phyloP scores from a whole-genome alignment of 768 basidiomycete species.

The Leccinum barrowsii region DNA sequence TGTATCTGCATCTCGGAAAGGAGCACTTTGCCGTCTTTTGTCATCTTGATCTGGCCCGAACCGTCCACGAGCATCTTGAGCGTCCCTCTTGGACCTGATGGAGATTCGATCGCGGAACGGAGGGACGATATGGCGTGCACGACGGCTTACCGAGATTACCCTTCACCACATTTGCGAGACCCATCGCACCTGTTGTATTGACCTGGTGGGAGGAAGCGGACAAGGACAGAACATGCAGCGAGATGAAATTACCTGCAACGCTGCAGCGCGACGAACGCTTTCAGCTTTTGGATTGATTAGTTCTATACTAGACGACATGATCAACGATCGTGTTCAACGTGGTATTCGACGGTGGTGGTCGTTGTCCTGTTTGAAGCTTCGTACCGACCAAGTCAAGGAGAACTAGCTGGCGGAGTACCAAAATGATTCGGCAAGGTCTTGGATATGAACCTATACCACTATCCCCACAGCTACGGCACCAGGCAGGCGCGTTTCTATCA shows the following conservation, averaged over 20 bases:
- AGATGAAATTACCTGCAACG: slow-evolving; percentile 67
- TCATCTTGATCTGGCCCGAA: slow-evolving; percentile 98
- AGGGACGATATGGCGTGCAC: slow-evolving; percentile 12
- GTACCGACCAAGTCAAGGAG: neutral
- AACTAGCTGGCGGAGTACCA: slow-evolving; percentile 28
- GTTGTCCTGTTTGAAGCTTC: slow-evolving; percentile 4
- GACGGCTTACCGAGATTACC: slow-evolving; percentile 81
- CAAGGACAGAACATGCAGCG: slow-evolving; percentile 15
- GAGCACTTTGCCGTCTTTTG: slow-evolving; percentile 98
- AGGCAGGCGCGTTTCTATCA: slow-evolving; percentile 32
- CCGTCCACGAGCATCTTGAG: slow-evolving; percentile 99
- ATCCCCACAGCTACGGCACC: slow-evolving; percentile 33
- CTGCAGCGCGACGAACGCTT: slow-evolving; percentile 85
- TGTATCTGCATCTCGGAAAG: slow-evolving; percentile 99
- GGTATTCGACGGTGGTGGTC: slow-evolving; percentile 16
- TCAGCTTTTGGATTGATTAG: slow-evolving; percentile 97
- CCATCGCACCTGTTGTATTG: slow-evolving; percentile 92
- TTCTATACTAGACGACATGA: slow-evolving; percentile 80
- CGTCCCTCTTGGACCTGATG: slow-evolving; percentile 88
- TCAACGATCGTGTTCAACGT: slow-evolving; percentile 21
- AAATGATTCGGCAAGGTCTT: slow-evolving; percentile 23
- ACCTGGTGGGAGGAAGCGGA: slow-evolving; percentile 49
- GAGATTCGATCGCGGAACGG: slow-evolving; percentile 24
- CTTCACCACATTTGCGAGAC: slow-evolving; percentile 95
- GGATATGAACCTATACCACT: slow-evolving; percentile 25